Base-by-base conservation (phyloP, 768 basidiomycete species). In the Dentipellis fragilis region DNA sequence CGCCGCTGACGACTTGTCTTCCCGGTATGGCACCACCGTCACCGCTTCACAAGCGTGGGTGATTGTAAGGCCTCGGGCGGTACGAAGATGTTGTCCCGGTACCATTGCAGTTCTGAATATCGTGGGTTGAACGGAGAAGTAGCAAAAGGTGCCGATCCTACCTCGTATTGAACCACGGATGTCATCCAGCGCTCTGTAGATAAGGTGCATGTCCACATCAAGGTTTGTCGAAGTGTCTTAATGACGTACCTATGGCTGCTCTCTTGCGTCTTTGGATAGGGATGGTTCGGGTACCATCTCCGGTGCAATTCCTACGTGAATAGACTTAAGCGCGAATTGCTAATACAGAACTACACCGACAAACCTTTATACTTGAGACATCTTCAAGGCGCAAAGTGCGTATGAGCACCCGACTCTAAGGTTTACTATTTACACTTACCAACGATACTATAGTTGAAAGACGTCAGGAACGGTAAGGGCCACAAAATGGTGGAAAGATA, bases 121-220 rank as follows among this genome's bases (percentile, higher is more conserved):
- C 29, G 19, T 48, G 38, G 50, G 35, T 55, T 59, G 14, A 10
- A 17, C 21, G 10, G 50, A 47, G 48, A 49, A 49, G 46, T n/a
- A 36, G 12, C 8, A 10, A 51, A 54, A 39, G 10, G 29, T 47
- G 36, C 49, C n/a, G 17, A 16, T 54, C 65, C 10, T 29, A 85
- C 90, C 93, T 69, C 69, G 65, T 49, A 95, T 91, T 5, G 88
- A 90, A 34, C 78, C 75, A 42, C 72, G 73, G 57, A 94, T 93
- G 62, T 95, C 93, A 58, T 87, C 86, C 58, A 92, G 67, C 2
- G 93, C 93, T 29, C 91, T 93, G 64, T 6, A 35, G 19, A 21
- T 39, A 49, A n/a, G 55, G 52, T 14, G n/a, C n/a, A n/a, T n/a
- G n/a, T n/a, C n/a, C 12, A 38, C 51, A 29, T 45, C 12, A 47